Evolutionary conservation across 768 basidiomycete species (phyloP).

Genomic region (Mycena haematopus): DNA sequence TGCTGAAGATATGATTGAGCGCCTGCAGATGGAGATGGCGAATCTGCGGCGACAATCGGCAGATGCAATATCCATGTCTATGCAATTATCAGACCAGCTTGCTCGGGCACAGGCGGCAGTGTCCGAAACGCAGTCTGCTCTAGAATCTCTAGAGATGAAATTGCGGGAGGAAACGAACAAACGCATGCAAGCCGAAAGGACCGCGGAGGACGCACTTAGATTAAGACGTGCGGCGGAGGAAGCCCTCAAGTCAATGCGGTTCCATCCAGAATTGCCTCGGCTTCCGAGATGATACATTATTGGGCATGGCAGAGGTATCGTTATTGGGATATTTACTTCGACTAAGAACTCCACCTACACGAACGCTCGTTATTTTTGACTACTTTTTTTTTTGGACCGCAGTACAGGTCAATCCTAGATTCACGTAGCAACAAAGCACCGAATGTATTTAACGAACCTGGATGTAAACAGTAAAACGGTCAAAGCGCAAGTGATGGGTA

Average conservation of each 20-base stretch:
- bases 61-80: constrained; percentile 69
- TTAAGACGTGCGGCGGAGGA: constrained; percentile 60
- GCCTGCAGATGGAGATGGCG: constrained; percentile 69
- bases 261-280: constrained; percentile 26
- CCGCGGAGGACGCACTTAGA: constrained; percentile 54
- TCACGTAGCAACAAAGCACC: neutral
- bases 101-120: constrained; percentile 67
- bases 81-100: constrained; percentile 74
- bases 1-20: constrained; percentile 57
- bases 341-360: constrained; percentile 10
- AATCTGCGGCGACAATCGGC: constrained; percentile 69
- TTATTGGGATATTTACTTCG: constrained; percentile 26
- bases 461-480: constrained; percentile 1
- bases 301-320: constrained; percentile 1
- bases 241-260: constrained; percentile 44
- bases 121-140: constrained; percentile 57
- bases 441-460: neutral
- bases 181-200: constrained; percentile 63
- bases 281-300: constrained; percentile 8
- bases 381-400: neutral
- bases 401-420: neutral
- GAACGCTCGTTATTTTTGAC: neutral
- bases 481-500: constrained; percentile 8
- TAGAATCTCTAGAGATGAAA: constrained; percentile 61
- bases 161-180: constrained; percentile 66